Base-by-base conservation (phyloP, 2,329 filamentous ascomycete genomes). In the Calonectria montana region DNA sequence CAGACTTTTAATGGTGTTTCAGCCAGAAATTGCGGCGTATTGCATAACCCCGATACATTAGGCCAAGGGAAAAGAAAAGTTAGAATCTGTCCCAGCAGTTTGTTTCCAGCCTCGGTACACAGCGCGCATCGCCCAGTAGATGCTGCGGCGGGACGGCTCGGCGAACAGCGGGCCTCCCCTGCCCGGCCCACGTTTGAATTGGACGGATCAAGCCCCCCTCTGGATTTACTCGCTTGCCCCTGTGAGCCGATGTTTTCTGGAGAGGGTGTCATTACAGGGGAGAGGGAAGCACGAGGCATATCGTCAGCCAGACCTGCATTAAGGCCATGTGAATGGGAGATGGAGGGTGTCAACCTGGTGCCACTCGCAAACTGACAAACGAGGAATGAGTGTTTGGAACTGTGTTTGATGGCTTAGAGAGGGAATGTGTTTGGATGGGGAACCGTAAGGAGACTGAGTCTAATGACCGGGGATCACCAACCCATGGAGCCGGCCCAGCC, bases 381-480 rank as follows among this genome's bases (percentile, higher is more conserved):
- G 43, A 53, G 37, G 43, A 68, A 62, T 61, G 27, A n/a, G 41
- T 27, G 47, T 41, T 31, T 43, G 53, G 65, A 47, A 39, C 66
- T 45, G 47, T 55, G 63, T 45, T 48, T 48, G 48, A 70, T 65
- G 68, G 35, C 39, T 37, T 37, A 69, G 66, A 59, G 57, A 69
- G 65, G 50, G n/a, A 67, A 68, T 62, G 29, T 50, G 55, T 53
- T 63, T 55, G 27, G 25, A 43, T 55, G 66, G 35, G 35, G 66
- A 16, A 45, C 48, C 13, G 35, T 57, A 27, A 65, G 57, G 27
- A 61, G 48, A 37, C 23, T 27, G 65, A 68, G 63, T 61, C 53
- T 45, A 62, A 66, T 47, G 68, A 27, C 69, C 65, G 67, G 65
- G 69, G 67, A 73, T 68, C 61, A 45, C n/a, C 61, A 76, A 73